Evolutionary conservation across 2,329 filamentous ascomycete genomes (phyloP), one percentile per base, ranked within the genome.

Genomic region (Botrytis porri): DNA sequence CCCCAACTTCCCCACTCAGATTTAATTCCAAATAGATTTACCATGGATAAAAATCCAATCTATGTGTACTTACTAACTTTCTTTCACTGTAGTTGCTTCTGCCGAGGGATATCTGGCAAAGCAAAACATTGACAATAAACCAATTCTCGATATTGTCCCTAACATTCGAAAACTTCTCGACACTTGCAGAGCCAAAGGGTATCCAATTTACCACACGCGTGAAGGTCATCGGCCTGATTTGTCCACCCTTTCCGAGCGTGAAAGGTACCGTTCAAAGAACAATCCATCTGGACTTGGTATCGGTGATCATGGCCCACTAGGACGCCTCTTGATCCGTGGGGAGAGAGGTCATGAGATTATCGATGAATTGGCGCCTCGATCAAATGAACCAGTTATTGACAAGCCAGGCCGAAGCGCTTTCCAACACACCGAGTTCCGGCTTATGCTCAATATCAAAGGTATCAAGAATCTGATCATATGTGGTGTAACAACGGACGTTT

Each of bases 281-380:
- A 88, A 88, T 75, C 76, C 82, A 7, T 83, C 83, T 0, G 83
- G 84, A 12, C 76, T 86, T n/a, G 85, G 85, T 0, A 88, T 89
- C 63, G 81, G 81, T 20, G 80, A 81, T 85, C 84, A 75, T 22
- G 88, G 88, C 0, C 88, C 88, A 1, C 79, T 89, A 62, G 88
- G 88, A 1, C 85, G 86, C n/a, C 83, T 90, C 3, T 81, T 90
- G 6, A 82, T 90, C 37, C 85, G 88, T 32, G 88, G 88, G 0
- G 86, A 89, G 76, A 77, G 81, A 35, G 88, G 88, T 0, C 88
- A 89, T 77, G 87, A 87, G 64, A 88, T 85, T 43, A 84, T 90
- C 29, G 81, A 84, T 12, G 87, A 82, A 71, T 71, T 82, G 3
- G 54, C 66, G 2, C 81, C 81, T 1, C 39, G 76, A 2, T 65